A percentile compares a stretch with the other conserved stretches of the same genome.
These are phyloP conservation scores for Torulaspora delbrueckii DNA, from an alignment of 805 yeast genomes.

Conservation along the genomic window DNA sequence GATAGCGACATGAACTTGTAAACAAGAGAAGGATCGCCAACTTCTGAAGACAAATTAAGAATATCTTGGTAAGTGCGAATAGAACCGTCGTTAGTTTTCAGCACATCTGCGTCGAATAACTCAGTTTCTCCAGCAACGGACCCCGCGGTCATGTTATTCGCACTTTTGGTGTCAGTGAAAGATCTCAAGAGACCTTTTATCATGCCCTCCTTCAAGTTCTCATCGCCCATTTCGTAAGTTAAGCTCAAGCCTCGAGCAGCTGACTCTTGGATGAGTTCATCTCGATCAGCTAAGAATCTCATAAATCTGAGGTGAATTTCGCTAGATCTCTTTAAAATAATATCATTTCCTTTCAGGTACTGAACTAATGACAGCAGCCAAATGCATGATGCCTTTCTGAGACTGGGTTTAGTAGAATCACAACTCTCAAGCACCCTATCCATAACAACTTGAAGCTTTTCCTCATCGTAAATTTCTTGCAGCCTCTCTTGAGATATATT, in stretches of 20 bases:
- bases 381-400: conserved; percentile 72
- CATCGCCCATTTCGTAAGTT: conserved; percentile 71
- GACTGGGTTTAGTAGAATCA: conserved; percentile 61
- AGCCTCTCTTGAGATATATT: conserved; percentile 23
- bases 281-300: conserved; percentile 72
- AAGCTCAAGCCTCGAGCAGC: conserved; percentile 85
- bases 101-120: conserved; percentile 74
- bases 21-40: conserved; percentile 91
- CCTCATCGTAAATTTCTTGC: conserved; percentile 15
- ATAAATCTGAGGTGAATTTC: conserved; percentile 70
- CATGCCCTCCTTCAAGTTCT: conserved; percentile 61
- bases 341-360: conserved; percentile 51
- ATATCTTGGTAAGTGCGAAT: conserved; percentile 90
- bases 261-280: conserved; percentile 85
- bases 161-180: conserved; percentile 60
- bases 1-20: conserved; percentile 93
- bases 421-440: conserved; percentile 48
- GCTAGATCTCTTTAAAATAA: conserved; percentile 42
- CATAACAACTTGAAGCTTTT: conserved; percentile 37
- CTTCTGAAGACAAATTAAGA: conserved; percentile 81
- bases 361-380: conserved; percentile 82
- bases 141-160: conserved; percentile 51
- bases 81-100: conserved; percentile 79
- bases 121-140: conserved; percentile 73
- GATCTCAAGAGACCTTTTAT: conserved; percentile 69